Conservation (phyloP, 2,329 filamentous ascomycete genomes). For the Cryphonectria radicalis region DNA sequence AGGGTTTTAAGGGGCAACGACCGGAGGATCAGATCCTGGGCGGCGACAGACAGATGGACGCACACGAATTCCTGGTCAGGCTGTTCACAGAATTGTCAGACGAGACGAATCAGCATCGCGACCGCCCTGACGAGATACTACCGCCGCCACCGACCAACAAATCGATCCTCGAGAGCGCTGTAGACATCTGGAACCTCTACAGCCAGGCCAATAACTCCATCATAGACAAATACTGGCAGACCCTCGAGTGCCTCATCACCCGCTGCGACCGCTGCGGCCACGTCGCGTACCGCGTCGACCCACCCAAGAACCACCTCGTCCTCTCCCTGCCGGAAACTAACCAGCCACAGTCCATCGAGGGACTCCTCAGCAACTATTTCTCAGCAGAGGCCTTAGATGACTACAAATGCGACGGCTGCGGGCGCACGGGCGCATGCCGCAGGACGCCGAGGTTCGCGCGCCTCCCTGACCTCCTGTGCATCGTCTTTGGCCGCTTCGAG, state of each 20-base stretch:
- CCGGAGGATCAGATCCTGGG: slow-evolving; percentile 59
- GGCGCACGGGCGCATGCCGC: slow-evolving; percentile 66
- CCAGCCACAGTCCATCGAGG: slow-evolving; percentile 48
- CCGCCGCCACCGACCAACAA: slow-evolving; percentile 29
- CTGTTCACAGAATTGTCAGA: slow-evolving; percentile 81
- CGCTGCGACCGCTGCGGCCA: slow-evolving; percentile 66
- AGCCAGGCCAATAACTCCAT: slow-evolving; percentile 73
- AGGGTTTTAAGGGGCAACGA: slow-evolving; percentile 36
- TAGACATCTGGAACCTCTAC: slow-evolving; percentile 76
- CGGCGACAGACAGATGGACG: slow-evolving; percentile 81
- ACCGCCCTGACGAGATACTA: slow-evolving; percentile 40
- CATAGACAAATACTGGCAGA: slow-evolving; percentile 79
- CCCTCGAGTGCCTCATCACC: slow-evolving; percentile 73
- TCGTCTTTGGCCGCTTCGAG: slow-evolving; percentile 70
- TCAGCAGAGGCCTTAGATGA: slow-evolving; percentile 69
- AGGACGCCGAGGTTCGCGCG: slow-evolving; percentile 77
- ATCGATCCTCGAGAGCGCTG: slow-evolving; percentile 59
- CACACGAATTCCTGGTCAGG: slow-evolving; percentile 87
- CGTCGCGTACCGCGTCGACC: slow-evolving; percentile 48
- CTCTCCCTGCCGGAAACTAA: slow-evolving; percentile 44
- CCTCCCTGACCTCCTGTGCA: slow-evolving; percentile 76
- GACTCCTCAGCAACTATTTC: slow-evolving; percentile 73
- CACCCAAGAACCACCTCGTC: slow-evolving; percentile 58
- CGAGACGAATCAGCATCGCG: slow-evolving; percentile 72
- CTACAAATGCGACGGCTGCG: slow-evolving; percentile 77